These are phyloP conservation scores for Macadamia integrifolia DNA, from an alignment of 164 flowering plant species.

Conservation along the genomic window DNA sequence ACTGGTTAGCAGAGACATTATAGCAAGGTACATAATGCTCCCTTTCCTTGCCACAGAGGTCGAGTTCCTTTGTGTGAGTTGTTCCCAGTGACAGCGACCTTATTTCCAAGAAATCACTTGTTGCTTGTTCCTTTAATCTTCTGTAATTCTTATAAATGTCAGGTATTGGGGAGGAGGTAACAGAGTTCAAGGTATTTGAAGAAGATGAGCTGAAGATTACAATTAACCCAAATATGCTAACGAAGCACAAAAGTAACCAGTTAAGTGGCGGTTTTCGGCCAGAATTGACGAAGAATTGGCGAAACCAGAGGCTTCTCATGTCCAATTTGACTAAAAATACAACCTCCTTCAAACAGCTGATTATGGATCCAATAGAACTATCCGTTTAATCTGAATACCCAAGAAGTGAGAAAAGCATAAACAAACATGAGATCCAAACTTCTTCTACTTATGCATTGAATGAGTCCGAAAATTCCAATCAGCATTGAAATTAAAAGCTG, in stretches of 20 bases:
- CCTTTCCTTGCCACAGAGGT: conserved; percentile 74
- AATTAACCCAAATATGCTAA: conserved; percentile 52
- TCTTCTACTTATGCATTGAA: conserved; percentile 11
- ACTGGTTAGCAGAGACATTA: conserved; percentile 59
- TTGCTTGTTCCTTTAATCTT: conserved; percentile 73
- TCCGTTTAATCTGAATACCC: conserved; percentile 20
- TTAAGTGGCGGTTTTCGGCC: conserved; percentile 60
- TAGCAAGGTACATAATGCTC: conserved; percentile 89
- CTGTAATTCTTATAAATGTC: conserved; percentile 55
- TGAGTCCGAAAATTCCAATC: conserved; percentile 18
- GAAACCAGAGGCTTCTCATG: conserved; percentile 78
- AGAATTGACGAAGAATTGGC: conserved; percentile 35
- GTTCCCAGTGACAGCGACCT: conserved; percentile 44
- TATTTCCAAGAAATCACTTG: conserved; percentile 64
- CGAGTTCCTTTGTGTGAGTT: conserved; percentile 43
- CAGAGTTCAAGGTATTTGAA: conserved; percentile 36
- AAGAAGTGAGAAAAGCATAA: conserved; percentile 22
- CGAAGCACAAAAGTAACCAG: conserved; percentile 59
- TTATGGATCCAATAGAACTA: conserved; percentile 8
- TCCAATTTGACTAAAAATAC: conserved; percentile 24
- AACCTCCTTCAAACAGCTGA: conserved; percentile 11
- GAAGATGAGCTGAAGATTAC: conserved; percentile 56
- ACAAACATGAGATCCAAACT: conserved; percentile 24
- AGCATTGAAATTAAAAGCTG: conserved; percentile 18
- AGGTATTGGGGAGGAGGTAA: conserved; percentile 26